Evolutionary conservation across 805 yeast species (phyloP), one percentile per base, ranked within the genome.

Genomic region (Kodamaea leandrae): DNA sequence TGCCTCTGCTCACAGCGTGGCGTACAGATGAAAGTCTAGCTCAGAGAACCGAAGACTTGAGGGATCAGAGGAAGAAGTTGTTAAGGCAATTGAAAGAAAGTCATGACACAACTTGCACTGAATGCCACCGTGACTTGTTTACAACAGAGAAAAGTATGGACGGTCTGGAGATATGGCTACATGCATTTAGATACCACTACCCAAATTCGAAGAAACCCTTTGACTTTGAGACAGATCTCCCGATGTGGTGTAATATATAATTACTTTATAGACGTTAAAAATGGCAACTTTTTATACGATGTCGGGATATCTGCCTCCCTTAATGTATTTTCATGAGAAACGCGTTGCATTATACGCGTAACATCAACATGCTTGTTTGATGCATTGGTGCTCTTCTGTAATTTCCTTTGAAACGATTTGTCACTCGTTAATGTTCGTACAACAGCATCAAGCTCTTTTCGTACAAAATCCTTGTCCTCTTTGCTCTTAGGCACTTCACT

Each of bases 91-190:
- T 66, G 58, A 65, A 56, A 44, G 56, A 4, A 42, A 46, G 18
- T 27, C 40, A 46, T 19, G 41, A 43, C 37, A 28, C 46, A 7
- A 34, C 14, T 3, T 74, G 79, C 47, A 41, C 42, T 1, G 60
- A 46, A 13, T 74, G 80, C 50, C 53, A 53, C 3, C 46, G 58
- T 3, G 41, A 45, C n/a, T 41, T 71, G 10, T 68, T 58, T 29
- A 54, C 60, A 39, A 38, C 54, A 9, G 60, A 58, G 32, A 63
- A 59, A 9, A 53, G 55, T 17, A 47, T 52, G 12, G 50, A 58
- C 3, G 60, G 59, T 14, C 50, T 57, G 47, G 55, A 57, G 8
- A 61, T 78, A 23, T 77, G 70, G 64, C 58, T 78, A 39, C 82
- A 78, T 58, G 76, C 82, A 2, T 59, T 50, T 29, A 56, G 57